Percentiles rank a stretch among this genome's conserved stretches.
Conservation (phyloP, 352 stramenopile genomes). For the Phytophthora tubulina region DNA sequence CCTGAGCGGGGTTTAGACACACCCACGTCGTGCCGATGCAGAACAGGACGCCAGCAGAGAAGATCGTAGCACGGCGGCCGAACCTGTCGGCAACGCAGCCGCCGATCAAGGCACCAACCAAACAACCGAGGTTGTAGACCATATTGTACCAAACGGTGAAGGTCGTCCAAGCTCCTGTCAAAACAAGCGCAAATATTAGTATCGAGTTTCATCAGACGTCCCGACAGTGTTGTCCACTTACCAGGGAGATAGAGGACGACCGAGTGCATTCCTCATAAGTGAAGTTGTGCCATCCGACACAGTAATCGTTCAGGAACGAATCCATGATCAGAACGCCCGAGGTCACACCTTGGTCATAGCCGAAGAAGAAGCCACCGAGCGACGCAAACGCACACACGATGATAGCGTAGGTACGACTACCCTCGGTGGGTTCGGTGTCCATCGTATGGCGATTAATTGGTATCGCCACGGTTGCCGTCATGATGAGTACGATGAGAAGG, state of each 20-base stretch:
- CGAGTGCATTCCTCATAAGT: slow-evolving; percentile 41
- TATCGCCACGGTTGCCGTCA: slow-evolving; percentile 24
- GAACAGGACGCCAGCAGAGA: slow-evolving; percentile 41
- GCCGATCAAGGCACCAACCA: slow-evolving; percentile 44
- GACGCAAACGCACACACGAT: slow-evolving; percentile 44
- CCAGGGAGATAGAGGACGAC: slow-evolving; percentile 25
- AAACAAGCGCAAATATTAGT: too few relatives aligned
- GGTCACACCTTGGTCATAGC: slow-evolving; percentile 44
- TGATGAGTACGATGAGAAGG: not conserved
- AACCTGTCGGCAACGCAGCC: slow-evolving; percentile 42
- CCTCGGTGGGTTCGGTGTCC: slow-evolving; percentile 29
- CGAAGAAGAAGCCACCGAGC: slow-evolving; percentile 48
- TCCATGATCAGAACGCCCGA: slow-evolving; percentile 47
- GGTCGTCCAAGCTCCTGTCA: slow-evolving; percentile 4
- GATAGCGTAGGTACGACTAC: slow-evolving; percentile 42
- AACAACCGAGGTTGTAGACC: slow-evolving; percentile 51
- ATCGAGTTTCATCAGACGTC: too few relatives aligned
- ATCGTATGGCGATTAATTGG: slow-evolving; percentile 21
- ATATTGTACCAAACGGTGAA: slow-evolving; percentile 53
- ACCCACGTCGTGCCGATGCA: slow-evolving; percentile 48
- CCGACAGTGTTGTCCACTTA: slow-evolving; percentile 19
- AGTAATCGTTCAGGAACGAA: slow-evolving; percentile 50
- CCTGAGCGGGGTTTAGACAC: slow-evolving; percentile 33
- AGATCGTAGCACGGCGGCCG: slow-evolving; percentile 42
- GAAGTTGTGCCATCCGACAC: slow-evolving; percentile 49